Evolutionary conservation across 345 rosid genomes (phyloP), one percentile per base, ranked within the genome.

Genomic region (Atalantia buxifolia): DNA sequence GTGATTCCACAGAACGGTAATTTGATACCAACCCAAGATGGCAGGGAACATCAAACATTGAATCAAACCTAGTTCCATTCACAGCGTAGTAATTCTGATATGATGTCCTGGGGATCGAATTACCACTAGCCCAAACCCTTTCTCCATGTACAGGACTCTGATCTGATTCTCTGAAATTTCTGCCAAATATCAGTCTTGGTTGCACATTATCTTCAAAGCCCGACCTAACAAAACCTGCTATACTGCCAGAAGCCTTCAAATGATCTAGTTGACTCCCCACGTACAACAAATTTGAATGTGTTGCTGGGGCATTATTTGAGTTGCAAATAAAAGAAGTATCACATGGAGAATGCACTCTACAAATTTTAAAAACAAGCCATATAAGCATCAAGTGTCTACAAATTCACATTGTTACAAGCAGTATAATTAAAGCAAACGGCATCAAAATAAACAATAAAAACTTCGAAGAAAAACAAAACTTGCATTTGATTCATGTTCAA

Each of bases 1-100:
- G 76, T 56, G 81, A 60, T 57, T 71, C 71, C 66, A 68, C 53
- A 68, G 80, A 71, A 63, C 28, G 76, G 76, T 45, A 59, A 67
- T 81, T 84, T 76, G 82, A 67, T 76, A 81, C 72, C 80, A 84
- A 78, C 18, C 82, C 69, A 42, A 81, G 80, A 81, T 81, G 64
- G 42, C 82, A 31, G 55, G 86, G 76, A 78, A 78, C 82, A 66
- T 81, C 86, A 66, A 61, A 67, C 78, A 75, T 67, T n/a, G 84
- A 84, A 64, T 72, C 82, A 75, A 78, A 78, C 76, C 60, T 75
- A 81, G 71, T 75, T 62, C 84, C 84, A 31, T 81, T 82, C 1
- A 79, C 78, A 24, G 84, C 66, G 33, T 71, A 64, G 69, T 75
- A 63, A 75, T 63, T 75, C 69, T 33, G 78, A 76, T 66, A 75